Evolutionary conservation across 257 asterid species (phyloP), one percentile per base, ranked within the genome.

Genomic region (Haberlea rhodopensis): DNA sequence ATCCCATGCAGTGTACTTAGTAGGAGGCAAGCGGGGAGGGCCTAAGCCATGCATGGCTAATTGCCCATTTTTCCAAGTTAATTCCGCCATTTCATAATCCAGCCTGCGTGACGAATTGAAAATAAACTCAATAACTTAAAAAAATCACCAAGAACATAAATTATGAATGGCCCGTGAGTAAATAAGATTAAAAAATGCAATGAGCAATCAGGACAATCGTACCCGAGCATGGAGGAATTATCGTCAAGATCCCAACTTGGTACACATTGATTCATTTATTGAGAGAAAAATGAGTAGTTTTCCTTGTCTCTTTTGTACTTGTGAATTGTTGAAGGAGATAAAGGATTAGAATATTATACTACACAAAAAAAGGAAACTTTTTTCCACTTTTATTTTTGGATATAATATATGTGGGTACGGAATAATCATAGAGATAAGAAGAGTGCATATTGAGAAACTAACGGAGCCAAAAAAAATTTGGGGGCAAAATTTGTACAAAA

Each of bases 61-160:
- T 31, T 85, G 94, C 57, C 95, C 94, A 72, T 82, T 80, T 53
- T 79, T 77, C 94, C 94, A 90, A 57, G 89, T 82, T 57, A 90
- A 66, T 80, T 90, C 96, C 4, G 88, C 78, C 26, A 85, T 84
- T 72, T 81, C 87, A 53, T 76, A 79, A 53, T 90, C 77, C 75
- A 83, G 65, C 9, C 91, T 87, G 66, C 67, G 6, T n/a, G n/a
- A n/a, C 1, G 6, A 34, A 1, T 34, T 9, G 43, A n/a, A 34
- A 34, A 34, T 34, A 34, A 34, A 34, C 1, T 8, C 43, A 8
- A 34, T 8, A 34, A 2, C 4, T 5, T 8, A 34, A 11, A 8
- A 0, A 40, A 43, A 15, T 13, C 16, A 43, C 20, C 51, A 43
- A 29, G 18, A 2, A 65, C 21, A 34, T 1, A 52, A 34, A 22